Conservation (phyloP, 331 rosid genomes). For the Spiraea crenata region DNA sequence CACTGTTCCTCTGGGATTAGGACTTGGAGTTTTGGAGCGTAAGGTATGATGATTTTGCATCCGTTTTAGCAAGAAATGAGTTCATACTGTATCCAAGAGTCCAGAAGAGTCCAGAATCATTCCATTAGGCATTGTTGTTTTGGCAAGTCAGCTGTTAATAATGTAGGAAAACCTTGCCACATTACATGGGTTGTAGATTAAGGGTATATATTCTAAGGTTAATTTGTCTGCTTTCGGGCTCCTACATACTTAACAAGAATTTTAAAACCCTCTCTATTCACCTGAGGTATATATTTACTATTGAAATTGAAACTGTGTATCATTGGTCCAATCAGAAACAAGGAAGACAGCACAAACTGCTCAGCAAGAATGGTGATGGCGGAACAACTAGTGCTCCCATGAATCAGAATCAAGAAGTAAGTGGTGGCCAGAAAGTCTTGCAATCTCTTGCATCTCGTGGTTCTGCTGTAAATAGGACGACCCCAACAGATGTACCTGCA, state of each 20-base stretch:
- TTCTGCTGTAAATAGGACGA: slow-evolving; percentile 43
- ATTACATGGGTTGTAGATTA: slow-evolving; percentile 1
- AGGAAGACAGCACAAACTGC: slow-evolving; percentile 47
- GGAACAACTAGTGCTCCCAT: slow-evolving; percentile 56
- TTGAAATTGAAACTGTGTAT: slow-evolving; percentile 10
- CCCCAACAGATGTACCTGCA: slow-evolving; percentile 37
- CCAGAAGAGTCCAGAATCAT: background rate
- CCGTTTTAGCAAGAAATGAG: background rate
- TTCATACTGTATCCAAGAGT: background rate
- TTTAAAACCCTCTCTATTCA: background rate
- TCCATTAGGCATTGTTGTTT: background rate
- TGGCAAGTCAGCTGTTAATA: background rate
- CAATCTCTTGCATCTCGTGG: slow-evolving; percentile 54
- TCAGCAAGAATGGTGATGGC: slow-evolving; percentile 39
- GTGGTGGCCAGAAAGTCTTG: slow-evolving; percentile 60
- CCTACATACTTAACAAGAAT: background rate
- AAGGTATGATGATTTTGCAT: slow-evolving; percentile 51
- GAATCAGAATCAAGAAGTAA: slow-evolving; percentile 46
- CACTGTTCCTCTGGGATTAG: slow-evolving; percentile 87
- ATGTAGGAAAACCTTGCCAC: background rate
- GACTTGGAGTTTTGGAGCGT: slow-evolving; percentile 71
- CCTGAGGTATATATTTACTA: slow-evolving; percentile 3
- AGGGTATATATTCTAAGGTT: background rate
- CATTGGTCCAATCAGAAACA: slow-evolving; percentile 51
- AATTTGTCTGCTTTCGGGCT: background rate